Percentiles rank a stretch among this genome's conserved stretches.
phyloP scores from a whole-genome alignment of 768 basidiomycete genomes.

The Boletus rubescentipes region DNA sequence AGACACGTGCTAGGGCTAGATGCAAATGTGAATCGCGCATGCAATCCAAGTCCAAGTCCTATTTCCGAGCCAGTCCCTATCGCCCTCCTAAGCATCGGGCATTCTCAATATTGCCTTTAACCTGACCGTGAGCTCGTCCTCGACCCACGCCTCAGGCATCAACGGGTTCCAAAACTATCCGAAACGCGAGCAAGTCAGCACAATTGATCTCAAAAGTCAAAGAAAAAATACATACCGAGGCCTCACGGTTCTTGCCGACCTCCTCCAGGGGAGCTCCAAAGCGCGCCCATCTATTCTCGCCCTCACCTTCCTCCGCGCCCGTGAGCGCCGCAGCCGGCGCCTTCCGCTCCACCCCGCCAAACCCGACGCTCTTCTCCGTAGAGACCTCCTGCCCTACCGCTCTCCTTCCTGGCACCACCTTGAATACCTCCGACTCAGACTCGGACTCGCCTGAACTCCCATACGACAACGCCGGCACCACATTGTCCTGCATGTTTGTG shows the following conservation, averaged over 20 bases:
- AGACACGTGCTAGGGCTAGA: background rate
- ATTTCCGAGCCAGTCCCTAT: background rate
- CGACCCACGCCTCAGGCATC: slow-evolving; percentile 2
- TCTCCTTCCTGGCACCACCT: background rate
- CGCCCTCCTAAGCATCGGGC: background rate
- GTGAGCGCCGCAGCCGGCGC: background rate
- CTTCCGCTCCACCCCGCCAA: slow-evolving; percentile 7
- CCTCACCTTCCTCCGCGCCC: background rate
- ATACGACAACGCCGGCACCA: slow-evolving; percentile 8
- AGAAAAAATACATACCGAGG: slow-evolving; percentile 5
- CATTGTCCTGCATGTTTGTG: background rate
- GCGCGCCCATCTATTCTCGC: background rate
- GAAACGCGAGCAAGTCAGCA: background rate
- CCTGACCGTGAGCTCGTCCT: slow-evolving; percentile 11
- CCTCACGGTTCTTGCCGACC: background rate
- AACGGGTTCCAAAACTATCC: slow-evolving; percentile 7
- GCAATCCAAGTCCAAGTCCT: background rate
- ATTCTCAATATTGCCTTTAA: background rate
- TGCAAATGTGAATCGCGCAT: background rate
- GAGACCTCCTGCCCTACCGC: background rate
- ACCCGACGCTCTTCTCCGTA: slow-evolving; percentile 5
- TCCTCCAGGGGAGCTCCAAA: background rate
- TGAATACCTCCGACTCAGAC: slow-evolving; percentile 4
- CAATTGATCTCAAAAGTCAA: too few species aligned
- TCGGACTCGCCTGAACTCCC: slow-evolving; percentile 16